Evolutionary conservation across 164 flowering plant genomes (phyloP).

Genomic region (Brasenia schreberi): DNA sequence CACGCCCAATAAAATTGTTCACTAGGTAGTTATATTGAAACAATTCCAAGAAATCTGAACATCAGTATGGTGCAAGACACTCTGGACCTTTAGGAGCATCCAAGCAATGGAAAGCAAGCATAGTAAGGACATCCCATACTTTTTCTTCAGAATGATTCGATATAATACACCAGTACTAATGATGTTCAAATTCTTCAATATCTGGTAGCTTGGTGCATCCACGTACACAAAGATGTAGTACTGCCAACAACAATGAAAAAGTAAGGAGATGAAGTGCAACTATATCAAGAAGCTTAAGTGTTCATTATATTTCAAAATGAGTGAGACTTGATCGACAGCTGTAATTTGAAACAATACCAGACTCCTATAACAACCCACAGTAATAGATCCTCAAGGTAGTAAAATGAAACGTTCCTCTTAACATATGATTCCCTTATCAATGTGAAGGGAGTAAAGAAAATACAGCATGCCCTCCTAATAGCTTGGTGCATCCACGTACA

Average conservation of each 20-base stretch:
- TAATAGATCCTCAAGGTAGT: too few relatives aligned
- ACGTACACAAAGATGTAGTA: constrained; percentile 99
- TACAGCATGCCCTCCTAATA: too few relatives aligned
- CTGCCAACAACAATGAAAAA: constrained; percentile 28
- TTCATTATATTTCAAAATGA: background rate
- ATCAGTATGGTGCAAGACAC: too few relatives aligned
- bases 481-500: constrained; percentile 98
- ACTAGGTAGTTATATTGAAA: background rate
- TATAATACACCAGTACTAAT: constrained; percentile 93
- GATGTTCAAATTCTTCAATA: constrained; percentile 84
- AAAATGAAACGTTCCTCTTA: too few relatives aligned
- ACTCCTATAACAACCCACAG: too few relatives aligned
- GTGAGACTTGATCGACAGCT: too few relatives aligned
- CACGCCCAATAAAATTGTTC: background rate
- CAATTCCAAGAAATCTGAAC: background rate
- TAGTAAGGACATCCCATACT: constrained; percentile 22
- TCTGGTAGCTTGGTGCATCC: constrained; percentile 97
- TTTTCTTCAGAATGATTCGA: constrained; percentile 78
- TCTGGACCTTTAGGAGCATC: too few relatives aligned
- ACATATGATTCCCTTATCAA: too few relatives aligned
- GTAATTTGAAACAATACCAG: too few relatives aligned
- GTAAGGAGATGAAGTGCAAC: background rate
- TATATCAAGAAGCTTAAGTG: background rate
- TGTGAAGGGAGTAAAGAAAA: too few relatives aligned
- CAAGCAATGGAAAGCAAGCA: background rate